phyloP scores from a whole-genome alignment of 768 basidiomycete genomes.

The Calocera viscosa region DNA sequence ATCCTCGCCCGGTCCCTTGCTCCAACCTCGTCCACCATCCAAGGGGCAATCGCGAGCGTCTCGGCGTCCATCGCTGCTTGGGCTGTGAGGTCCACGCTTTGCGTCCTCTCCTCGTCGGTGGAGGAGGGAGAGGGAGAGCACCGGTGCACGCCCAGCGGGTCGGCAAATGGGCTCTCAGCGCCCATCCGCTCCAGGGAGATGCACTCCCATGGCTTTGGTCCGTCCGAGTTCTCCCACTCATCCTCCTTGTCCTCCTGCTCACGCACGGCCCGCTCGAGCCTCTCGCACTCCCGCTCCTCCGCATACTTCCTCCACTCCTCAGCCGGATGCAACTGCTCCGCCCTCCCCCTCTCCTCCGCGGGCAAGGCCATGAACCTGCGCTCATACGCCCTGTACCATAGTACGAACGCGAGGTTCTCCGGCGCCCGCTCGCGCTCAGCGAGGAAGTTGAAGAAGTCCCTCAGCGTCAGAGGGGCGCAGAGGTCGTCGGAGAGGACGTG shows the following conservation, averaged over 20 bases:
- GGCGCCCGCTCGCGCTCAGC: neutral
- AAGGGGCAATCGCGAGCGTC: neutral
- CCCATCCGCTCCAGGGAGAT: neutral
- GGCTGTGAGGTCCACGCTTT: neutral
- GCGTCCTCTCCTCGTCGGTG: neutral
- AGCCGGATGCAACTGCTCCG: neutral
- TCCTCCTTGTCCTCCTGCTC: neutral
- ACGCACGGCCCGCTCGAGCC: neutral
- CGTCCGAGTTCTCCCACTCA: neutral
- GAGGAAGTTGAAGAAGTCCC: neutral
- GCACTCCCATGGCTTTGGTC: neutral
- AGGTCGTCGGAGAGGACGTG: neutral
- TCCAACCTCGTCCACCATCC: neutral
- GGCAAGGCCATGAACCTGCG: neutral
- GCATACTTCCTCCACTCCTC: neutral
- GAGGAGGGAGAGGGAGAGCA: neutral
- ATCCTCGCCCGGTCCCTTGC: neutral
- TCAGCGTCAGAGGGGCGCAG: neutral
- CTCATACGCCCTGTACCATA: neutral
- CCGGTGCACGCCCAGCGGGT: neutral
- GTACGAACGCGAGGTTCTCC: neutral
- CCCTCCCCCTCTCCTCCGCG: neutral
- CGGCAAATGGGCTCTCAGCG: neutral
- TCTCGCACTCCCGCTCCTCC: neutral
- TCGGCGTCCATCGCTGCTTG: neutral